phyloP scores from a whole-genome alignment of 805 yeast species.

The Henningerozyma blattae region DNA sequence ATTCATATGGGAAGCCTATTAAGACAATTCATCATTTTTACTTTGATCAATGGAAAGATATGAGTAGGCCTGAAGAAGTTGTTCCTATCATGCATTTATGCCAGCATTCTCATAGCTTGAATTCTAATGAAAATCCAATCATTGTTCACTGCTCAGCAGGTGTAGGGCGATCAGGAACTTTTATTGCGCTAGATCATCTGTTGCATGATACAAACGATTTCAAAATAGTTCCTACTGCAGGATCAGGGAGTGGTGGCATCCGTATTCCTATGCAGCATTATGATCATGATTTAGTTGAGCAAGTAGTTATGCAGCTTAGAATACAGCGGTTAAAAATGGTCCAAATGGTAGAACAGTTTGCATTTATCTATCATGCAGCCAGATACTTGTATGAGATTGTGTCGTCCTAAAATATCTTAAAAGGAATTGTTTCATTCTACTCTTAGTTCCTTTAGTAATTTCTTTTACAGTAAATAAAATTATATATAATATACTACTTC shows the following conservation, averaged over 20 bases:
- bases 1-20: slow-evolving; percentile 21
- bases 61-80: slow-evolving; percentile 43
- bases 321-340: slow-evolving; percentile 27
- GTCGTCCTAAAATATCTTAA: background rate
- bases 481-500: no score
- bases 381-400: slow-evolving; percentile 6
- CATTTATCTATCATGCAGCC: slow-evolving; percentile 25
- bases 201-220: slow-evolving; percentile 20
- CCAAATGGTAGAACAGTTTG: slow-evolving; percentile 23
- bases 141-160: slow-evolving; percentile 95
- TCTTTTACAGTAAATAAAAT: no score
- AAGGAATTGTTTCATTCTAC: no score
- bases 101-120: slow-evolving; percentile 19
- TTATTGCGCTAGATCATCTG: slow-evolving; percentile 38
- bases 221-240: background rate
- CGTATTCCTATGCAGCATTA: slow-evolving; percentile 7
- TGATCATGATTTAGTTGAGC: slow-evolving; percentile 22
- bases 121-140: slow-evolving; percentile 33
- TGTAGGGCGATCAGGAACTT: slow-evolving; percentile 92
- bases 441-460: no score
- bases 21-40: slow-evolving; percentile 50
- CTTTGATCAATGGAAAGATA: slow-evolving; percentile 74
- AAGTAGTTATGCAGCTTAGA: slow-evolving; percentile 23
- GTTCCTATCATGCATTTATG: slow-evolving; percentile 24
- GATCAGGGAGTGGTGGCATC: background rate